Conservation (phyloP, 2,329 filamentous ascomycete species). For the Aspergillus persii region DNA sequence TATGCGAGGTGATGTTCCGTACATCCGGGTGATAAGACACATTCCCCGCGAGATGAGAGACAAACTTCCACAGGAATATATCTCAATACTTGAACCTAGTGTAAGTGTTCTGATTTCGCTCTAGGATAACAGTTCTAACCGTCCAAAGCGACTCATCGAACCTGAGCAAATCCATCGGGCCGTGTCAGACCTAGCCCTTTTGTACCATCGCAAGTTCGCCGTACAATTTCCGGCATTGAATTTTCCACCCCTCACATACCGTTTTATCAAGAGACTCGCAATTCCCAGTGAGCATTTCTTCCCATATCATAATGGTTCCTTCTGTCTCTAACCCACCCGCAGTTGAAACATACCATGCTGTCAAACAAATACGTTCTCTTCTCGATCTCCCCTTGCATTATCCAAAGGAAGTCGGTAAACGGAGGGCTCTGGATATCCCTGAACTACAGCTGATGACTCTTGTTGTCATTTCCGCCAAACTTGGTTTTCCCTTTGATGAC, state of each 20-base stretch:
- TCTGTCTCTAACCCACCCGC: slow-evolving; percentile 6
- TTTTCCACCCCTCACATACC: slow-evolving; percentile 63
- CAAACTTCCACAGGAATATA: slow-evolving; percentile 42
- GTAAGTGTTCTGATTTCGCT: slow-evolving; percentile 20
- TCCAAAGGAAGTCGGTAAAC: slow-evolving; percentile 41
- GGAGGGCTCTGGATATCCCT: slow-evolving; percentile 57
- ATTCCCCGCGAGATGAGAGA: slow-evolving; percentile 46
- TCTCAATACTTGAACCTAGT: slow-evolving; percentile 39
- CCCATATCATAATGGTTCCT: neutral
- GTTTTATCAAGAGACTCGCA: slow-evolving; percentile 68
- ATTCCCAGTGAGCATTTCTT: slow-evolving; percentile 63
- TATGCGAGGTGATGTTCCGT: slow-evolving; percentile 72
- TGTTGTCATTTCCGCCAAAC: slow-evolving; percentile 72
- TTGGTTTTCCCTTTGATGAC: slow-evolving; percentile 72
- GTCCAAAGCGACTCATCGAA: slow-evolving; percentile 37
- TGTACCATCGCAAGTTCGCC: slow-evolving; percentile 66
- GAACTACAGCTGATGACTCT: slow-evolving; percentile 72
- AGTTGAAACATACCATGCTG: slow-evolving; percentile 49
- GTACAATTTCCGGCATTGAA: slow-evolving; percentile 74
- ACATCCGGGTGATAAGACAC: slow-evolving; percentile 58
- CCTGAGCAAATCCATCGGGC: slow-evolving; percentile 62
- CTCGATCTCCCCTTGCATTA: slow-evolving; percentile 60
- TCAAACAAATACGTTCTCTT: slow-evolving; percentile 55
- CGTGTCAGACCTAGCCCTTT: slow-evolving; percentile 60
- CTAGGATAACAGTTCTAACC: slow-evolving; percentile 1